Base-by-base conservation (phyloP, 257 asterid genomes). In the Nicotiana undulata region DNA sequence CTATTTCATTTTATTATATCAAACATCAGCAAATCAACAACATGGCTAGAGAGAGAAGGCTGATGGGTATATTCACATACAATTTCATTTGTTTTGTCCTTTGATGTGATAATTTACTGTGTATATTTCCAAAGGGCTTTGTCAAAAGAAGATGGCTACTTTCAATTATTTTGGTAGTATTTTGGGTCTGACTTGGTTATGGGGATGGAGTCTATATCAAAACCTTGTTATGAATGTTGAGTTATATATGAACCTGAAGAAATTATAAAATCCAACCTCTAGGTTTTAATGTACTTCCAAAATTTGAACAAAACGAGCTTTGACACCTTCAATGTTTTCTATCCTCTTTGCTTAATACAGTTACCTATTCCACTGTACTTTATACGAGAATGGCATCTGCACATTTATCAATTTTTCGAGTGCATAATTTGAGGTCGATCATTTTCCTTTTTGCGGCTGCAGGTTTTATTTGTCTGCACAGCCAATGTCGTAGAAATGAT, bases 381-480 rank as follows among this genome's bases (percentile, higher is more conserved):
- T 49, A 72, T 46, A 46, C 15, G 16, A 37, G 78, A 24, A 24
- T 1, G 24, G 46, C 60, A 46, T 28, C 37, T 72, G 58, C 76
- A 46, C 24, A 10, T 55, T 49, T 55, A 7, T 55, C 26, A 49
- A 34, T 34, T 67, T 67, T 31, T 10, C 6, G 4, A 67, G n/a
- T 67, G 29, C 4, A 8, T 32, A 67, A 34, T 37, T 10, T 44
- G 24, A 24, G 49, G 78, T 46, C 15, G 24, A 72, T 72, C 24
- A 20, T 76, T 60, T 79, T 58, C 76, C 15, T 44, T 72, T 72
- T 72, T 72, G 61, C 26, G 56, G 58, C 51, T 83, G 87, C 94
- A 96, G 99, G 99, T 96, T 83, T 89, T 94, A 84, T 96, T 96
- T 85, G 97, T 96, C 55, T 96, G 99, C 81, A 96, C 98, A 15